A percentile compares a stretch with the other conserved stretches of the same genome.
Conservation (phyloP, 1,139 yeast species). For the Sugiyamaella castrensis region DNA sequence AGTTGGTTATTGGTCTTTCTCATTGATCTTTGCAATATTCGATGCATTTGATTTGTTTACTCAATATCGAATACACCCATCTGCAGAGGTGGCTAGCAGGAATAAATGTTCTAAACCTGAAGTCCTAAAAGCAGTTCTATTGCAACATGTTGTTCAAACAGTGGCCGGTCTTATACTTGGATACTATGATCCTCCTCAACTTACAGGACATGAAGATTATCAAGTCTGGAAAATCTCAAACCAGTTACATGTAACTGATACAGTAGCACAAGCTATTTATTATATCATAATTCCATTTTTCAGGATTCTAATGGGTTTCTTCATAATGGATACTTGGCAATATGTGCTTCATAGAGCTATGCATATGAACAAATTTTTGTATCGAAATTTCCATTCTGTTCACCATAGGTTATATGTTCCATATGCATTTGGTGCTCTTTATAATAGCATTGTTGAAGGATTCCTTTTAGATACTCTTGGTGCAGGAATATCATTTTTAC, state of each 20-base stretch:
- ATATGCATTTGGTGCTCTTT: conserved; percentile 93
- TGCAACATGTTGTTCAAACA: conserved; percentile 84
- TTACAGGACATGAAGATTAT: conserved; percentile 70
- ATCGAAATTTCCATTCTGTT: conserved; percentile 82
- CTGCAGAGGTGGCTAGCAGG: conserved; percentile 72
- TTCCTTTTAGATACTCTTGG: conserved; percentile 88
- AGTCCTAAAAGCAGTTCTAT: conserved; percentile 74
- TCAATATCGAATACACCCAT: conserved; percentile 83
- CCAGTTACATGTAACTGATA: conserved; percentile 23
- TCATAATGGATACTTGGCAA: conserved; percentile 91
- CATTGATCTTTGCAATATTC: conserved; percentile 67
- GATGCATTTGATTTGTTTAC: conserved; percentile 76
- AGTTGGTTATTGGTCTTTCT: conserved; percentile 77
- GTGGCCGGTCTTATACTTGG: conserved; percentile 58
- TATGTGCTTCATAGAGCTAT: conserved; percentile 77
- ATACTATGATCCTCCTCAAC: conserved; percentile 57
- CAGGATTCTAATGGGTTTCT: conserved; percentile 60
- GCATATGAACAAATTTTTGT: conserved; percentile 77
- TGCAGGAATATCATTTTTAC: conserved; percentile 74
- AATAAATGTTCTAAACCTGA: conserved; percentile 69
- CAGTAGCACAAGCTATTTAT: conserved; percentile 21
- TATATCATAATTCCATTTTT: conserved; percentile 45
- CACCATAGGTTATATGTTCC: conserved; percentile 95
- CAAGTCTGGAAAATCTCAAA: conserved; percentile 66
- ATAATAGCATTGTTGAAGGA: conserved; percentile 93